Evolutionary conservation across 2,329 filamentous ascomycete species (phyloP).

Genomic region (Ascocoryne sarcoides): DNA sequence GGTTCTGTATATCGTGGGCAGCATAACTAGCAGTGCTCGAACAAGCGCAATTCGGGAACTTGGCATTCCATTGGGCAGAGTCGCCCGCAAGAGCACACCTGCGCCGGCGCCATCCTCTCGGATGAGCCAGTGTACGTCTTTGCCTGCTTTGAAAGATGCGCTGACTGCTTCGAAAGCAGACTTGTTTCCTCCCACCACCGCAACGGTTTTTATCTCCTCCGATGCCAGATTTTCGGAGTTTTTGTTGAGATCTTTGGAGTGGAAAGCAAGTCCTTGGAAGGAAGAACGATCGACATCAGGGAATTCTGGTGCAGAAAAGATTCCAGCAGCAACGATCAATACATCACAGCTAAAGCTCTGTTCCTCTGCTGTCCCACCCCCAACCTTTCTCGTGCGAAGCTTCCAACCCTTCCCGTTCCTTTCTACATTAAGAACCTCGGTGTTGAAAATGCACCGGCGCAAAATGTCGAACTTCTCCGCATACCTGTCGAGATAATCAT

Average conservation of each 20-base stretch:
- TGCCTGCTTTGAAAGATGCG: background rate
- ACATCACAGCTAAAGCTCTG: background rate
- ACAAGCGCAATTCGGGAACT: too few species aligned
- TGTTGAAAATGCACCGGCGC: constrained; percentile 25
- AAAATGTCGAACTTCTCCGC: constrained; percentile 7
- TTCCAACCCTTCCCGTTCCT: constrained; percentile 6
- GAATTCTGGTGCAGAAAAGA: constrained; percentile 7
- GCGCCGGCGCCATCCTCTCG: background rate
- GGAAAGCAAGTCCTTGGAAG: constrained; percentile 12
- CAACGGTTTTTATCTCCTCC: constrained; percentile 4
- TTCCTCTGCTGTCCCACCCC: background rate
- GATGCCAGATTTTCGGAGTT: constrained; percentile 12
- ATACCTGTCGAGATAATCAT: constrained; percentile 15
- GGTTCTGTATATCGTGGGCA: too few species aligned
- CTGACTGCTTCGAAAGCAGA: constrained; percentile 9
- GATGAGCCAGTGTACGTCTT: constrained; percentile 3
- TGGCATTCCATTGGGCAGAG: too few species aligned
- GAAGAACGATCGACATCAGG: constrained; percentile 6
- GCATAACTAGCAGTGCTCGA: too few species aligned
- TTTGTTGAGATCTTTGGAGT: constrained; percentile 20
- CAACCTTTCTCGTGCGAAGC: background rate
- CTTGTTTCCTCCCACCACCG: constrained; percentile 11
- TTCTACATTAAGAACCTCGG: constrained; percentile 30
- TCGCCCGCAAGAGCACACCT: too few species aligned
- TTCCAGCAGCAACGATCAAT: constrained; percentile 13